phyloP scores from a whole-genome alignment of 176 grass and related monocot species.

The Juncus effusus region DNA sequence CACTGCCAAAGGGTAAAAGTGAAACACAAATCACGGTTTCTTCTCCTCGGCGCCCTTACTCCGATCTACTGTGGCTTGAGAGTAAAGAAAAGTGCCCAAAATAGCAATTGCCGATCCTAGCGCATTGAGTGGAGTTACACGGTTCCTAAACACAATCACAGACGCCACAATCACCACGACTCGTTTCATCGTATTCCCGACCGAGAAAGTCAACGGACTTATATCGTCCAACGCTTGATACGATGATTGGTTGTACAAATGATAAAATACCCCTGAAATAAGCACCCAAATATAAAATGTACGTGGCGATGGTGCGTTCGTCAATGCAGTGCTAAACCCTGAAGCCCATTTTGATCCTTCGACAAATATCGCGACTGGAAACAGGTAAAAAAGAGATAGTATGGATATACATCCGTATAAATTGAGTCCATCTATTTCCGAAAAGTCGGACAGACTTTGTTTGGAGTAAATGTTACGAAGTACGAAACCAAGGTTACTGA shows the following conservation, averaged over 20 bases:
- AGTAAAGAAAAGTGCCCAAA: conserved; percentile 42
- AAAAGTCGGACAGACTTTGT: conserved; percentile 36
- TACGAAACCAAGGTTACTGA: conserved; percentile 41
- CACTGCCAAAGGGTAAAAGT: no score
- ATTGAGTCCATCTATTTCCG: conserved; percentile 39
- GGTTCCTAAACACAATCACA: conserved; percentile 38
- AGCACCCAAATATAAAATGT: conserved; percentile 37
- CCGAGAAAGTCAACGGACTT: conserved; percentile 43
- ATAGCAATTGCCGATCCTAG: conserved; percentile 43
- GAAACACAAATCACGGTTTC: conserved; percentile 8
- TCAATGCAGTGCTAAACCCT: conserved; percentile 25
- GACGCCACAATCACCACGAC: conserved; percentile 45
- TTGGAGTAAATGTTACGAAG: conserved; percentile 49
- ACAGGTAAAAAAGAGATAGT: conserved; percentile 37
- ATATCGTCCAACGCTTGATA: conserved; percentile 49
- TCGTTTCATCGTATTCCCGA: conserved; percentile 48
- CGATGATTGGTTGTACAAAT: conserved; percentile 48
- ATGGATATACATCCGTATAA: conserved; percentile 45
- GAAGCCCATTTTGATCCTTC: conserved; percentile 36
- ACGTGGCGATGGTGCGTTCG: conserved; percentile 11
- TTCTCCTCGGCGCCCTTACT: conserved; percentile 9
- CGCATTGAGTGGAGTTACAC: conserved; percentile 37
- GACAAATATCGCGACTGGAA: conserved; percentile 39
- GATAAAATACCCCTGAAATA: conserved; percentile 43
- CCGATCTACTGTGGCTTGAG: conserved; percentile 19